Evolutionary conservation across 768 basidiomycete species (phyloP).

Genomic region (Calocybe indica): DNA sequence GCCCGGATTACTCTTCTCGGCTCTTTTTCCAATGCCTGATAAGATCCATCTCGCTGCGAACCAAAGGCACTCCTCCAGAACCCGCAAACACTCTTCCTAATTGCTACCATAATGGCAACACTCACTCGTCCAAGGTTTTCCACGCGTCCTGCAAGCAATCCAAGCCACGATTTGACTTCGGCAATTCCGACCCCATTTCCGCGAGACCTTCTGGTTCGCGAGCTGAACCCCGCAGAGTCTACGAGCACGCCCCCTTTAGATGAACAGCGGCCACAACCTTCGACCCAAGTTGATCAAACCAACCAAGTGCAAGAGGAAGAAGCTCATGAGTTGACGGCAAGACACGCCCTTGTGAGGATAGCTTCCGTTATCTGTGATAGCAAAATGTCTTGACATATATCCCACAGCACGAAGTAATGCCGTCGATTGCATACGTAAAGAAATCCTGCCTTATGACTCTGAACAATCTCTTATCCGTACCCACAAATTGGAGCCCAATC

Average conservation of each 20-base stretch:
- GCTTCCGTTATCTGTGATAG: no score
- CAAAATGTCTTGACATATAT: not conserved
- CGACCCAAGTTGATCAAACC: slow-evolving; percentile 7
- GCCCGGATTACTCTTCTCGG: no score
- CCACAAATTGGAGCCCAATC: slow-evolving; percentile 45
- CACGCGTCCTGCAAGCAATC: slow-evolving; percentile 9
- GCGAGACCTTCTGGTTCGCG: slow-evolving; percentile 22
- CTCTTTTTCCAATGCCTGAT: no score
- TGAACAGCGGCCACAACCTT: not conserved
- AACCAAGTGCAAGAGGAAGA: slow-evolving; percentile 4
- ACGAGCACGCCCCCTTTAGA: not conserved
- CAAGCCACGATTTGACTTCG: slow-evolving; percentile 19
- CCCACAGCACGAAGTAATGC: slow-evolving; percentile 52
- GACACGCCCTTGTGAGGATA: slow-evolving; percentile 10
- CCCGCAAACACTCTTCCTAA: not conserved
- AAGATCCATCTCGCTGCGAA: no score
- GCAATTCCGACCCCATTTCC: slow-evolving; percentile 37
- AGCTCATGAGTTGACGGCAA: slow-evolving; percentile 1
- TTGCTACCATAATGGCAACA: slow-evolving; percentile 29
- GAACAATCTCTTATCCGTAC: slow-evolving; percentile 56
- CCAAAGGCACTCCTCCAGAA: no score
- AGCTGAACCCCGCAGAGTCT: slow-evolving; percentile 3
- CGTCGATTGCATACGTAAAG: slow-evolving; percentile 71
- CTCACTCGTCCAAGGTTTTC: slow-evolving; percentile 27
- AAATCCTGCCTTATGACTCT: slow-evolving; percentile 71